Percentiles rank a stretch among this genome's conserved stretches.
These are phyloP conservation scores for Quambalaria eucalypti DNA, from an alignment of 1,284 basidiomycete species.

Conservation along the genomic window DNA sequence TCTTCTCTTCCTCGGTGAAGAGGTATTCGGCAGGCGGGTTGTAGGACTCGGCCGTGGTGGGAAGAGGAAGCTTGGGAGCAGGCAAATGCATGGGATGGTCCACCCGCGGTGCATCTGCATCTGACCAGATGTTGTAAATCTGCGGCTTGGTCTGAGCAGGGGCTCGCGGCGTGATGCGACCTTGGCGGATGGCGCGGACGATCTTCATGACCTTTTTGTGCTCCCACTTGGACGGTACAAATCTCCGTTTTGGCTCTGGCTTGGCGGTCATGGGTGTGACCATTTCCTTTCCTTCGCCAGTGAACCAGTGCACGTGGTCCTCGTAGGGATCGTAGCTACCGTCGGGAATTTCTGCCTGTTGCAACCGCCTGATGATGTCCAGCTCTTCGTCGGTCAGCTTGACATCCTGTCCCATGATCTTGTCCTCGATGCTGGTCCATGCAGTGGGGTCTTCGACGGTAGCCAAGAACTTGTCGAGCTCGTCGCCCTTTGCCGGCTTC, in stretches of 20 bases:
- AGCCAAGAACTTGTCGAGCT: conserved; percentile 90
- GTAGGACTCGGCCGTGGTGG: conserved; percentile 88
- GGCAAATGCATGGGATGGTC: conserved; percentile 66
- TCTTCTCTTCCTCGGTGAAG: conserved; percentile 73
- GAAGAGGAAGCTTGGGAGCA: conserved; percentile 81
- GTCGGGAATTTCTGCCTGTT: conserved; percentile 85
- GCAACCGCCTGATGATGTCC: conserved; percentile 83
- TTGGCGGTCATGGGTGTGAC: conserved; percentile 81
- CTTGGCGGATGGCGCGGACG: conserved; percentile 91
- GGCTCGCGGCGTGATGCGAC: conserved; percentile 82
- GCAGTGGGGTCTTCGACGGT: conserved; percentile 84
- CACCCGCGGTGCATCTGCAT: conserved; percentile 47
- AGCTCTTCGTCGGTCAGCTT: conserved; percentile 83
- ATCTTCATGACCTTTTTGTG: conserved; percentile 99
- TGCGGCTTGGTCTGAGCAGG: conserved; percentile 58
- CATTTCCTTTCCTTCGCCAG: conserved; percentile 86
- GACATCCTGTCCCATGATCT: conserved; percentile 74
- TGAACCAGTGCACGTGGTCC: conserved; percentile 91
- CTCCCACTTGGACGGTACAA: conserved; percentile 98
- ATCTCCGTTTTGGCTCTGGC: conserved; percentile 91
- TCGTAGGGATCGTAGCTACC: conserved; percentile 72
- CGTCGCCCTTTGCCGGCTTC: conserved; percentile 87
- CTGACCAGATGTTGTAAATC: conserved; percentile 84
- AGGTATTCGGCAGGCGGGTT: conserved; percentile 97
- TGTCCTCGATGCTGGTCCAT: conserved; percentile 92